phyloP scores from a whole-genome alignment of 768 basidiomycete genomes.

The Lactarius quietus region DNA sequence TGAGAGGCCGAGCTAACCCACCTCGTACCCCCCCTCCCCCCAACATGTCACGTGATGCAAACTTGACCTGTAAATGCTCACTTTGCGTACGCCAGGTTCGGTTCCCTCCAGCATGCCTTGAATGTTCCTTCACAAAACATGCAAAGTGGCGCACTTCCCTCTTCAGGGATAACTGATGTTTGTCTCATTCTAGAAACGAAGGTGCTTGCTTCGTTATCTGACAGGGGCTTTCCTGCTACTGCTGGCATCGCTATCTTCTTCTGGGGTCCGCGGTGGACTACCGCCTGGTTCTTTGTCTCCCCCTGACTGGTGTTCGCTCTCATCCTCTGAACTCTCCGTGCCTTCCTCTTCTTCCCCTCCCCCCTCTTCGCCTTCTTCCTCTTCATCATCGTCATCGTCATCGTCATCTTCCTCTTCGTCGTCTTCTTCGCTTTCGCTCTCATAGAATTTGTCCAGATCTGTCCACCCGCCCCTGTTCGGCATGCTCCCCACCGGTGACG shows the following conservation, averaged over 20 bases:
- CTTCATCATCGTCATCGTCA: conserved; percentile 37
- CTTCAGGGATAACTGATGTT: background rate
- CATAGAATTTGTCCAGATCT: conserved; percentile 75
- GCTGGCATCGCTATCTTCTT: conserved; percentile 13
- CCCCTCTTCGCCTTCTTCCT: conserved; percentile 24
- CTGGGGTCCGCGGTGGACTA: background rate
- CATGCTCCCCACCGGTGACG: conserved; percentile 34
- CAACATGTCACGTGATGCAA: too few species aligned
- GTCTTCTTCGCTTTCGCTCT: conserved; percentile 35
- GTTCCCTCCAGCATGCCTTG: too few species aligned
- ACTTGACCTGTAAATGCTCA: too few species aligned
- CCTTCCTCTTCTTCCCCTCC: conserved; percentile 28
- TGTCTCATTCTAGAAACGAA: background rate
- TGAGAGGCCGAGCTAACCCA: too few species aligned
- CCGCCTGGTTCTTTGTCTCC: conserved; percentile 28
- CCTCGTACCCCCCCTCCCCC: too few species aligned
- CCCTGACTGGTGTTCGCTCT: conserved; percentile 33
- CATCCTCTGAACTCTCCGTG: conserved; percentile 24
- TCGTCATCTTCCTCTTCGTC: conserved; percentile 32
- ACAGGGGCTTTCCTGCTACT: conserved; percentile 2
- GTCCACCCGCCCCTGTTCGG: conserved; percentile 43
- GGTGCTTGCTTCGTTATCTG: background rate
- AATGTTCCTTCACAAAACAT: background rate
- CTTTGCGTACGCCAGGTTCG: too few species aligned
- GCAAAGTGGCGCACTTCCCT: background rate